phyloP scores from a whole-genome alignment of 208 protist genomes.

The Endotrypanum monterogeii region DNA sequence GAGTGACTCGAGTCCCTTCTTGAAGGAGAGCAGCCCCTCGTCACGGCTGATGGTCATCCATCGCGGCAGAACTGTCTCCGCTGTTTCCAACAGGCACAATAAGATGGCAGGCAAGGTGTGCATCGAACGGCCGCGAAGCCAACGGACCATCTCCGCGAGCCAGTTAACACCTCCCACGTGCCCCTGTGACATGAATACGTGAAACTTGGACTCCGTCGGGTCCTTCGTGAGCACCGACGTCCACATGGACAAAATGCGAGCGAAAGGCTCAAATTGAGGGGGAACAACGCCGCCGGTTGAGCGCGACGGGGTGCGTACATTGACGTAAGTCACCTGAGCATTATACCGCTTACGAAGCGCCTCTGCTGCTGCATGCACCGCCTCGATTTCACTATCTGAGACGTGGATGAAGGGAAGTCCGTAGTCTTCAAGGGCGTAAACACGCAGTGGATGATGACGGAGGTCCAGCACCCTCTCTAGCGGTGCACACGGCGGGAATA shows the following conservation, averaged over 20 bases:
- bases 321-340: constrained; percentile 75
- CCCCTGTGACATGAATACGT: constrained; percentile 59
- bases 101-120: constrained; percentile 79
- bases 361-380: constrained; percentile 59
- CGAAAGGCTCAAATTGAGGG: constrained; percentile 57
- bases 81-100: constrained; percentile 70
- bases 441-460: constrained; percentile 40
- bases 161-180: constrained; percentile 46
- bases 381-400: constrained; percentile 51
- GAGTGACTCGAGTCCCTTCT: constrained; percentile 62
- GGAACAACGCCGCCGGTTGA: constrained; percentile 64
- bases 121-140: constrained; percentile 60
- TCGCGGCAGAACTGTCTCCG: constrained; percentile 46
- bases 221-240: constrained; percentile 58
- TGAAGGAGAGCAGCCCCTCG: constrained; percentile 45
- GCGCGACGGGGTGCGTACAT: constrained; percentile 59
- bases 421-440: constrained; percentile 86
- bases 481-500: constrained; percentile 65
- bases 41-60: constrained; percentile 41
- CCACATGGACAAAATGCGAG: constrained; percentile 74
- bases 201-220: constrained; percentile 66
- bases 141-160: constrained; percentile 56
- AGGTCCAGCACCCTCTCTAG: constrained; percentile 55
- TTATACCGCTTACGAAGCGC: constrained; percentile 52
- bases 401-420: constrained; percentile 58